Evolutionary conservation across 140 eudicot species (phyloP).

Genomic region (Flaveria floridana): DNA sequence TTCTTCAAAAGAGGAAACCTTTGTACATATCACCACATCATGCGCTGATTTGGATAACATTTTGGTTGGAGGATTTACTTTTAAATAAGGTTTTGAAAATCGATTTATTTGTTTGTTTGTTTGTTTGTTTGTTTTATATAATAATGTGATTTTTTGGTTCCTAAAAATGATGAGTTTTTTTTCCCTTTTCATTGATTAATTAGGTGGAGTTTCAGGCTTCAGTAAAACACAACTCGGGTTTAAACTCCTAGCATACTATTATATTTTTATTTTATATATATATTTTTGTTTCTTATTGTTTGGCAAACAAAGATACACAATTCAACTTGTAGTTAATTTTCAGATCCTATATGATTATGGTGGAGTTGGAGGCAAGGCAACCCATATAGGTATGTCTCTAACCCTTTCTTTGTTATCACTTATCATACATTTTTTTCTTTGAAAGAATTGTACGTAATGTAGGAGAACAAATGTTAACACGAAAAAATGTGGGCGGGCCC

Average conservation of each 20-base stretch:
- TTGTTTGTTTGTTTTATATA: conserved; percentile 28
- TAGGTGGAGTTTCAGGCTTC: conserved; percentile 98
- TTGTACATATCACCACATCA: conserved; percentile 69
- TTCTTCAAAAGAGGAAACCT: too few species aligned
- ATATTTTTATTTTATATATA: background rate
- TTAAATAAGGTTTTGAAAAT: too few species aligned
- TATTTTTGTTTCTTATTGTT: background rate
- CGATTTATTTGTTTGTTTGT: too few species aligned
- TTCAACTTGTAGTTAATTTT: conserved; percentile 91
- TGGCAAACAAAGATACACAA: conserved; percentile 50
- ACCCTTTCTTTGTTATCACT: background rate
- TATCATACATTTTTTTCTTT: background rate
- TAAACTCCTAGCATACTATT: conserved; percentile 2
- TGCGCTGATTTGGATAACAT: conserved; percentile 78
- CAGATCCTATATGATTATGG: conserved; percentile 80
- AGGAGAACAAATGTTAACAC: too few species aligned
- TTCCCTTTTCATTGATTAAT: conserved; percentile 11
- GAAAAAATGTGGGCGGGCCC: too few species aligned
- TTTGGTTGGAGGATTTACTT: conserved; percentile 64
- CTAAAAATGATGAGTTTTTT: background rate
- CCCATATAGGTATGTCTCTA: conserved; percentile 60
- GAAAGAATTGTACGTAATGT: too few species aligned
- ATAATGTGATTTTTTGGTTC: background rate
- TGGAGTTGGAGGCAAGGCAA: conserved; percentile 88
- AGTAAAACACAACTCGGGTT: conserved; percentile 98